These are phyloP conservation scores for Rhodofomes roseus DNA, from an alignment of 1,284 basidiomycete genomes.

Conservation along the genomic window DNA sequence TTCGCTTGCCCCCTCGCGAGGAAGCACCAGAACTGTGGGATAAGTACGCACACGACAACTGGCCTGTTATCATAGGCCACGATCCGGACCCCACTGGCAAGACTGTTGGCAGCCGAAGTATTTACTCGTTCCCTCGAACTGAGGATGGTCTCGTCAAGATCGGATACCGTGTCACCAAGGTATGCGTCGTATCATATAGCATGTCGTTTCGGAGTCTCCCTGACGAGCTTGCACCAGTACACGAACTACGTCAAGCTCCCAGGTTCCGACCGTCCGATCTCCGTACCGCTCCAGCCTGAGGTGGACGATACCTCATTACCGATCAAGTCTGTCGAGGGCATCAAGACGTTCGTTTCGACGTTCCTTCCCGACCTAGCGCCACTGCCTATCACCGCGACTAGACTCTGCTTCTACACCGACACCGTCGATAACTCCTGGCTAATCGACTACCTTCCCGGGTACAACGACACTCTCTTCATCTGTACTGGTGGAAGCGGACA, in stretches of 20 bases:
- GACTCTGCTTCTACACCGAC: constrained; percentile 12
- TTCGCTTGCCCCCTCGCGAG: constrained; percentile 8
- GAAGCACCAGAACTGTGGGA: constrained; percentile 10
- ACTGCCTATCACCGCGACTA: constrained; percentile 5
- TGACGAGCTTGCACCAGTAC: constrained; percentile 3
- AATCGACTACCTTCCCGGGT: constrained; percentile 10
- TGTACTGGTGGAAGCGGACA: constrained; percentile 11
- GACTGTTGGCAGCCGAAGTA: constrained; percentile 8
- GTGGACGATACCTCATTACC: constrained; percentile 9
- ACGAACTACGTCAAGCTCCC: constrained; percentile 11
- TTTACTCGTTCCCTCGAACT: constrained; percentile 8
- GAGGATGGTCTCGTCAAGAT: constrained; percentile 9
- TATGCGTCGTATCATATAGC: not conserved
- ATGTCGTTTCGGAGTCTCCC: not conserved
- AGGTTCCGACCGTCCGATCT: constrained; percentile 4
- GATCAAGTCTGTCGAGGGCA: constrained; percentile 7
- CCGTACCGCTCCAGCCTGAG: constrained; percentile 7
- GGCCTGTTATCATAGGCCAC: constrained; percentile 10
- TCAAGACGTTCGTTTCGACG: constrained; percentile 10
- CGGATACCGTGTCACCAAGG: constrained; percentile 11
- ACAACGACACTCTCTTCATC: constrained; percentile 9
- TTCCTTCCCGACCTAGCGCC: constrained; percentile 8
- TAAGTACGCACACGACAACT: constrained; percentile 7
- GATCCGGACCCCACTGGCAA: constrained; percentile 8
- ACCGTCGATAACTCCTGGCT: constrained; percentile 10